A percentile compares a stretch with the other conserved stretches of the same genome.
Conservation (phyloP, 2,329 filamentous ascomycete species). For the Claviceps purpurea region DNA sequence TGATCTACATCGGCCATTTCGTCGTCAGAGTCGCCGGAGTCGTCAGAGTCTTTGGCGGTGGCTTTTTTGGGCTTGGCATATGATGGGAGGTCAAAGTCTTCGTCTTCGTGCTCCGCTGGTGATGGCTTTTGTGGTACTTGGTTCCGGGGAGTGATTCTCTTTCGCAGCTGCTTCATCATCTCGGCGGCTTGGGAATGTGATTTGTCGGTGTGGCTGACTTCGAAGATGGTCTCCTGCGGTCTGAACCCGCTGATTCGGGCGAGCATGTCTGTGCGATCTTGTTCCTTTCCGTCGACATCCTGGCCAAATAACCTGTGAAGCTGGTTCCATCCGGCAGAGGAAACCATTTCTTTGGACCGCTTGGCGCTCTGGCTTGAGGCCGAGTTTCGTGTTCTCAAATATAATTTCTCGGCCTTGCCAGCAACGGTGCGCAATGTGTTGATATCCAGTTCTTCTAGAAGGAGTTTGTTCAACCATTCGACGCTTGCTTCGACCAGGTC, state of each 20-base stretch:
- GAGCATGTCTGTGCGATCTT: constrained; percentile 72
- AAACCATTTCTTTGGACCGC: constrained; percentile 64
- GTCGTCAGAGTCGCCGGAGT: constrained; percentile 6
- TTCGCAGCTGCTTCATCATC: constrained; percentile 59
- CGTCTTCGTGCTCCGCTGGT: constrained; percentile 17
- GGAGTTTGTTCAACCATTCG: constrained; percentile 72
- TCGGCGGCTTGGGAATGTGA: constrained; percentile 53
- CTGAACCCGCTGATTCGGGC: constrained; percentile 79
- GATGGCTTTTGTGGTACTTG: constrained; percentile 27
- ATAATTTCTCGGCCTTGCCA: constrained; percentile 82
- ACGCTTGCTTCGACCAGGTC: constrained; percentile 60
- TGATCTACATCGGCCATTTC: constrained; percentile 6
- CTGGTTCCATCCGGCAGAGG: constrained; percentile 56
- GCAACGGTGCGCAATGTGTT: constrained; percentile 58
- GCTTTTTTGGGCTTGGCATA: background rate
- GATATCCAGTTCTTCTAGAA: constrained; percentile 66
- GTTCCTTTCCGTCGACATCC: constrained; percentile 50
- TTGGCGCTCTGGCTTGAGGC: constrained; percentile 86
- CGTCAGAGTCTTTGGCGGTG: constrained; percentile 13
- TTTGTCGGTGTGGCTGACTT: constrained; percentile 66
- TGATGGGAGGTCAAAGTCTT: constrained; percentile 13
- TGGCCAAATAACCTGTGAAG: constrained; percentile 72
- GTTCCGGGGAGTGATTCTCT: constrained; percentile 50
- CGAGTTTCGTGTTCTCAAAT: constrained; percentile 77
- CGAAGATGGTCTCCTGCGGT: constrained; percentile 91